Percentiles rank a stretch among this genome's conserved stretches.
Evolutionary conservation across 208 protist genomes (phyloP).

Genomic region (Leishmania martiniquensis): DNA sequence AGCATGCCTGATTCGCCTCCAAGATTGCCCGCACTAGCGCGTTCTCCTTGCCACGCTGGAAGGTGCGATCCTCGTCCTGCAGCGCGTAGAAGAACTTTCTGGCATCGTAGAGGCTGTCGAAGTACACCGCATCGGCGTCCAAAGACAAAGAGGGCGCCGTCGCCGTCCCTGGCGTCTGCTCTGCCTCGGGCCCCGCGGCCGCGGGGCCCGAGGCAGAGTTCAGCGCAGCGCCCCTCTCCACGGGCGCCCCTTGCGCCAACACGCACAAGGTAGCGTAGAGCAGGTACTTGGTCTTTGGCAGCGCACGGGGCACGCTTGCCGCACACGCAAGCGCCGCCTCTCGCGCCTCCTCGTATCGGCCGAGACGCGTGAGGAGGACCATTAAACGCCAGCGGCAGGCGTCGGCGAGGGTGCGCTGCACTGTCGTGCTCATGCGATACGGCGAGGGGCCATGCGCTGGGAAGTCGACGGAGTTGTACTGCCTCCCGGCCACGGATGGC

Average conservation of each 20-base stretch:
- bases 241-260: constrained; percentile 45
- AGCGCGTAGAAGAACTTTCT: constrained; percentile 63
- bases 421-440: constrained; percentile 24
- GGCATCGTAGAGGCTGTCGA: constrained; percentile 72
- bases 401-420: constrained; percentile 52
- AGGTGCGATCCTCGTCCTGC: constrained; percentile 66
- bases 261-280: constrained; percentile 63
- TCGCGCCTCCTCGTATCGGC: constrained; percentile 53
- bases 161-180: constrained; percentile 7
- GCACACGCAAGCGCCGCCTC: constrained; percentile 32
- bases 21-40: constrained; percentile 55
- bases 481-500: background rate
- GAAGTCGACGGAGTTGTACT: background rate
- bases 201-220: background rate
- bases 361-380: constrained; percentile 45
- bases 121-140: constrained; percentile 50
- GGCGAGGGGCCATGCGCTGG: constrained; percentile 8
- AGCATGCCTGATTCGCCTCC: constrained; percentile 56
- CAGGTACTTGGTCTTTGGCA: constrained; percentile 55
- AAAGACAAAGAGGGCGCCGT: background rate
- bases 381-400: constrained; percentile 56
- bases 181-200: background rate
- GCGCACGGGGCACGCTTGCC: constrained; percentile 3
- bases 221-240: background rate
- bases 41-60: constrained; percentile 82